These are phyloP conservation scores for Xylaria sp. DNA, from an alignment of 2,329 filamentous ascomycete species.

Conservation along the genomic window DNA sequence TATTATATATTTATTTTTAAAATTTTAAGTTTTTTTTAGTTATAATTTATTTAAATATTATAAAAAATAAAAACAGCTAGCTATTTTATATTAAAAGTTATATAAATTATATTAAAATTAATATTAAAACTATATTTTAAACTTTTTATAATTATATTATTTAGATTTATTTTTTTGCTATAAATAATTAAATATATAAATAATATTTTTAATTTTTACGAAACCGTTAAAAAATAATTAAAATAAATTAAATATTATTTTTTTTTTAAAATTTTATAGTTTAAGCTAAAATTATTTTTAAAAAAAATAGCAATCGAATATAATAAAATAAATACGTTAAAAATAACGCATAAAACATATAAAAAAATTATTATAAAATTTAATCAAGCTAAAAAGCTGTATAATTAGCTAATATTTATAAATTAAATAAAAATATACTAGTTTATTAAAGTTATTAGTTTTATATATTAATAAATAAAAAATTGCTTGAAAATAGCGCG, in stretches of 20 bases:
- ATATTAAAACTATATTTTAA: too few relatives aligned
- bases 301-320: neutral
- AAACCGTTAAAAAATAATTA: neutral
- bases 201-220: neutral
- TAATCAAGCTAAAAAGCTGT: neutral
- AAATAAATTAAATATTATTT: conserved; percentile 1
- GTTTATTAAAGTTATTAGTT: too few relatives aligned
- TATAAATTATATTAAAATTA: too few relatives aligned
- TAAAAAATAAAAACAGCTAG: neutral
- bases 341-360: neutral
- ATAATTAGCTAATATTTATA: neutral
- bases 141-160: neutral
- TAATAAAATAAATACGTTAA: neutral
- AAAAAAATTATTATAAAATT: neutral
- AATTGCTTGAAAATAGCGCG: neutral
- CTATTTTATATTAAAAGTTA: too few relatives aligned
- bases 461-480: neutral
- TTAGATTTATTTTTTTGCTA: neutral
- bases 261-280: neutral
- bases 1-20: neutral
- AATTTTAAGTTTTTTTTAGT: neutral
- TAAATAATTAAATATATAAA: neutral
- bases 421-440: neutral
- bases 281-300: neutral
- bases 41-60: neutral